These are phyloP conservation scores for Betula pendula DNA, from an alignment of 306 rosid genomes.

Conservation along the genomic window DNA sequence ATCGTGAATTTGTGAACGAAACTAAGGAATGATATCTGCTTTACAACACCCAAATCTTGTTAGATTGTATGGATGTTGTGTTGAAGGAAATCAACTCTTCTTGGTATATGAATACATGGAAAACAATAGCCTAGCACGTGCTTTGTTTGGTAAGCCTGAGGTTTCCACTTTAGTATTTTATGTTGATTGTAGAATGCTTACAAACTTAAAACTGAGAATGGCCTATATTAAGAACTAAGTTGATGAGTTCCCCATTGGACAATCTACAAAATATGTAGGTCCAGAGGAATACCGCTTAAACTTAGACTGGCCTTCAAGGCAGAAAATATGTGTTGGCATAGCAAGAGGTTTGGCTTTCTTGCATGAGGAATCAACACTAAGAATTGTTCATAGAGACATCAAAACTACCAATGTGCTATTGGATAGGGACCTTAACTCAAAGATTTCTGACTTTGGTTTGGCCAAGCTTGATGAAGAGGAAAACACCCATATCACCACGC, in stretches of 20 bases:
- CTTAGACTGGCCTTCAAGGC: slow-evolving; percentile 64
- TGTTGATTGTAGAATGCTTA: background rate
- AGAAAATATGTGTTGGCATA: too few species aligned
- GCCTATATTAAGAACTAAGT: background rate
- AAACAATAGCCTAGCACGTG: slow-evolving; percentile 54
- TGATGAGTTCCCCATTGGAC: background rate
- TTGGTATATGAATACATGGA: slow-evolving; percentile 66
- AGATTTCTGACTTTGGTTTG: slow-evolving; percentile 75
- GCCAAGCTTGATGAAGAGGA: slow-evolving; percentile 67
- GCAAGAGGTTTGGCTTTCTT: slow-evolving; percentile 65
- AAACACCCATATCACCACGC: slow-evolving; percentile 52
- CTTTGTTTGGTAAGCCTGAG: slow-evolving; percentile 60
- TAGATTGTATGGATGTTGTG: slow-evolving; percentile 59
- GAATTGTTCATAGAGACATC: slow-evolving; percentile 72
- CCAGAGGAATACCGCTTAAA: slow-evolving; percentile 28
- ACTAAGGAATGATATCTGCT: slow-evolving; percentile 57
- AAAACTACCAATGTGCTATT: slow-evolving; percentile 61
- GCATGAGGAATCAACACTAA: slow-evolving; percentile 61
- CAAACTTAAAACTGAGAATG: background rate
- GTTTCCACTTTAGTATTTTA: background rate
- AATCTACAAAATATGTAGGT: background rate
- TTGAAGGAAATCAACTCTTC: slow-evolving; percentile 52
- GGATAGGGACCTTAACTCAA: slow-evolving; percentile 54
- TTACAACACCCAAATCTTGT: slow-evolving; percentile 69
- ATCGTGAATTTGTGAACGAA: slow-evolving; percentile 55